These are phyloP conservation scores for Plasmopara muralis DNA, from an alignment of 352 stramenopile species.

Conservation along the genomic window DNA sequence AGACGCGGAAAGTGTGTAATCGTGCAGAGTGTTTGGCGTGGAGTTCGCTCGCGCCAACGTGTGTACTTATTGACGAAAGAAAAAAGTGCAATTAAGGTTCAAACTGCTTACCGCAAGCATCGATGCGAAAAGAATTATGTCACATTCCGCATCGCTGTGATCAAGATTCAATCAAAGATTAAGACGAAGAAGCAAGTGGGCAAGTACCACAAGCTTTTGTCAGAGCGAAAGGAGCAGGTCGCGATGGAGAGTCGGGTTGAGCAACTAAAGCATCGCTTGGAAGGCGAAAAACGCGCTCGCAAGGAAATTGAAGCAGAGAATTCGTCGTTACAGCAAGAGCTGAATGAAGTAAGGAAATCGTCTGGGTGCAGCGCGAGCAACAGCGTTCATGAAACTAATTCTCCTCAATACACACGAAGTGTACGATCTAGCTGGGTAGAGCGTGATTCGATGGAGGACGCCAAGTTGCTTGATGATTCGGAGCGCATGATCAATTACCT, in stretches of 20 bases:
- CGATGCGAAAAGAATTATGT: conserved; percentile 41
- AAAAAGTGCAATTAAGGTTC: conserved; percentile 52
- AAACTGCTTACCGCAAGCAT: conserved; percentile 48
- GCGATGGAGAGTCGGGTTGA: conserved; percentile 76
- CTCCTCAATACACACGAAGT: conserved; percentile 16
- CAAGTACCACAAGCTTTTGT: conserved; percentile 59
- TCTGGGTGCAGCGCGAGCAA: conserved; percentile 23
- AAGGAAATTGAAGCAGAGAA: conserved; percentile 71
- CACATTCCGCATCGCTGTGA: conserved; percentile 55
- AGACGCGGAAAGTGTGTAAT: conserved; percentile 37
- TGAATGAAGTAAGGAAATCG: conserved; percentile 53
- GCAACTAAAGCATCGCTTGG: conserved; percentile 60
- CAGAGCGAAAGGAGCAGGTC: conserved; percentile 57
- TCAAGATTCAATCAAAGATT: conserved; percentile 56
- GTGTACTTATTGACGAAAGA: conserved; percentile 49
- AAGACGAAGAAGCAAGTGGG: conserved; percentile 78
- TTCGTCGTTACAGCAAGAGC: conserved; percentile 60
- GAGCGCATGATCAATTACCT: conserved; percentile 83
- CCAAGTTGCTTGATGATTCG: conserved; percentile 73
- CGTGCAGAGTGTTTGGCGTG: conserved; percentile 73
- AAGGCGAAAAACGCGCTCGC: conserved; percentile 69
- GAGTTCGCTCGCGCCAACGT: conserved; percentile 49
- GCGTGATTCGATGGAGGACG: conserved; percentile 46
- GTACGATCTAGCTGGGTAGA: conserved; percentile 27
- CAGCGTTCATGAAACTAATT: conserved; percentile 44